Evolutionary conservation across 257 asterid species (phyloP), one percentile per base, ranked within the genome.

Genomic region (Solanum raphanifolium): DNA sequence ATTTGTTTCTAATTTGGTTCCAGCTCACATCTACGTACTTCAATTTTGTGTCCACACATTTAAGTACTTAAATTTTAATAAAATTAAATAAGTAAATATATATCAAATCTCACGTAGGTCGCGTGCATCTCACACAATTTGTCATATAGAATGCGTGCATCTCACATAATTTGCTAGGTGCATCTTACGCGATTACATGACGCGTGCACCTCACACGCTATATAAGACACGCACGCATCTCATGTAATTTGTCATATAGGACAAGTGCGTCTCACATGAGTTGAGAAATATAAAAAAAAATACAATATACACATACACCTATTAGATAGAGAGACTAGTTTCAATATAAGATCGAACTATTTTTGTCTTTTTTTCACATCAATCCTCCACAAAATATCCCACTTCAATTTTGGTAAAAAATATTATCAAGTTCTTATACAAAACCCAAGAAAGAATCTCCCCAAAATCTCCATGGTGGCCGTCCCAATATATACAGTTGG

Each of bases 181-280:
- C 3, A 10, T 0, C 7, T 23, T 2, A 62, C 16, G 4, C 29
- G 0, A 62, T n/a, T 62, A 11, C 13, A 62, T n/a, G 31, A 62
- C 3, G 1, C 3, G 3, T n/a, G 15, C 31, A 62, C 66, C 12
- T 58, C 0, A 58, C 66, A 21, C 4, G 27, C 5, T 55, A 55
- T 1, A 18, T 55, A 20, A 0, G 16, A n/a, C 13, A 5, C 6
- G 0, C 7, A 0, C 3, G 1, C 15, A 62, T 21, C 13, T 58
- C 1, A 58, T 20, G 13, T 21, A 21, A n/a, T 62, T 62, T 62
- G 15, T 21, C 68, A 58, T 58, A 21, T 0, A 21, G 5, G 12
- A 58, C 0, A 21, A 3, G 11, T 10, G 5, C 0, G 0, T 62
- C 4, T n/a, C 16, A n/a, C 15, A 1, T 10, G 6, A 62, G 1